Conservation (phyloP, 345 rosid genomes). For the Luvunga scandens region DNA sequence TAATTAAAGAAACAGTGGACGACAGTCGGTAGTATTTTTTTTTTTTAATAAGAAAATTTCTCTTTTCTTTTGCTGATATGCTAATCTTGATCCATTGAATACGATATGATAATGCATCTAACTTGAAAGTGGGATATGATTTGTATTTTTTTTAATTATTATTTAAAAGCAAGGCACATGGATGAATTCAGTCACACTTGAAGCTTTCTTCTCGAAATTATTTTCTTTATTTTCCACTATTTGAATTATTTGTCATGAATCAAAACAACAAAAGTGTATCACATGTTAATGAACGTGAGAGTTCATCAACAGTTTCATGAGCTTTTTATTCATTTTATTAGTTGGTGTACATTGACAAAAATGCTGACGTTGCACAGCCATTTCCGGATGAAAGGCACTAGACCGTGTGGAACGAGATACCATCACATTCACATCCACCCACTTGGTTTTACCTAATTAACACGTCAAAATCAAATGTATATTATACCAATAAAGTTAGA, state of each 20-base stretch:
- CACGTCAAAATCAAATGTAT: too few relatives aligned
- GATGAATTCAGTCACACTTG: neutral
- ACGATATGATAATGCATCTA: neutral
- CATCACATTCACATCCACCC: neutral
- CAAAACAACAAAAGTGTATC: neutral
- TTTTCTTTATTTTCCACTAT: neutral
- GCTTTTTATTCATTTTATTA: neutral
- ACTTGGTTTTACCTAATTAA: slow-evolving; percentile 1
- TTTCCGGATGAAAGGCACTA: neutral
- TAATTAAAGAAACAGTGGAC: too few relatives aligned
- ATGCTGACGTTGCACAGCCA: neutral
- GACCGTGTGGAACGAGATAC: neutral
- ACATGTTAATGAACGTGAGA: neutral
- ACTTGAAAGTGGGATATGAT: neutral
- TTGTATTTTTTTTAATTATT: neutral
- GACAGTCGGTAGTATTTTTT: too few relatives aligned
- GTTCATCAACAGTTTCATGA: neutral
- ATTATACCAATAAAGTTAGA: too few relatives aligned
- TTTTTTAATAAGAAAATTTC: too few relatives aligned
- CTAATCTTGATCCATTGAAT: neutral
- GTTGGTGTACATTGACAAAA: neutral
- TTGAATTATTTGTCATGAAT: neutral
- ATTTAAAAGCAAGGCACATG: neutral
- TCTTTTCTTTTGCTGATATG: too few relatives aligned
- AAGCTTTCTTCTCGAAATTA: neutral